Base-by-base conservation (phyloP, 805 yeast species). In the Lipomyces oligophaga region DNA sequence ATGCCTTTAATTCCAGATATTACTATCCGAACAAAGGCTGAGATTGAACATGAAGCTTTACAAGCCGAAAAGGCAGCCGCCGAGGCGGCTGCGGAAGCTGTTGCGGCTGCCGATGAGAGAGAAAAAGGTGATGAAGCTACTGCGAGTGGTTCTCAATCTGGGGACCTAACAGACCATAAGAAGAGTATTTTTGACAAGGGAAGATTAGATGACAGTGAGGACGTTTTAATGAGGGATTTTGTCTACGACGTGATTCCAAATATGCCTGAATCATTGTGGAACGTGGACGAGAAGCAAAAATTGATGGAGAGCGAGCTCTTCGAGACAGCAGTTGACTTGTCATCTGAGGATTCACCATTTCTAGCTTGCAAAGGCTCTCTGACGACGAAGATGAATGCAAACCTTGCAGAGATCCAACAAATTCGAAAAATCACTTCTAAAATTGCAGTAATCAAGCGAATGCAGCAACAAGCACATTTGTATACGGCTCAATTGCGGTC, bases 1-100 rank as follows among this genome's bases (percentile, higher is more conserved):
- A 75, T 79, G 4, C 95, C 96, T 0, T 69, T 86, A 51, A 90
- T 93, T 32, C 99, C 99, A 0, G 94, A 93, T 59, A 85, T 93
- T 43, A 74, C 78, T 0, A 76, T 93, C 3, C 73, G 88, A 56
- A 87, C 63, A 27, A 49, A 72, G 27, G 62, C 64, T 5, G 70
- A 68, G 38, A 68, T 67, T 19, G 71, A 66, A 44, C 68, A 71
- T 6, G 70, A 67, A 53, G 70, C 62, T 46, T n/a, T n/a, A n/a
- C n/a, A n/a, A n/a, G n/a, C n/a, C n/a, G n/a, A n/a, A n/a, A n/a
- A n/a, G n/a, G n/a, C n/a, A n/a, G n/a, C n/a, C n/a, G n/a, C n/a
- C n/a, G n/a, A n/a, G n/a, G n/a, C n/a, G n/a, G n/a, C n/a, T n/a
- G n/a, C n/a, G n/a, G n/a, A n/a, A n/a, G n/a, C n/a, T n/a, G n/a